These are phyloP conservation scores for Melampsora medusae DNA, from an alignment of 1,284 basidiomycete genomes.

Conservation along the genomic window DNA sequence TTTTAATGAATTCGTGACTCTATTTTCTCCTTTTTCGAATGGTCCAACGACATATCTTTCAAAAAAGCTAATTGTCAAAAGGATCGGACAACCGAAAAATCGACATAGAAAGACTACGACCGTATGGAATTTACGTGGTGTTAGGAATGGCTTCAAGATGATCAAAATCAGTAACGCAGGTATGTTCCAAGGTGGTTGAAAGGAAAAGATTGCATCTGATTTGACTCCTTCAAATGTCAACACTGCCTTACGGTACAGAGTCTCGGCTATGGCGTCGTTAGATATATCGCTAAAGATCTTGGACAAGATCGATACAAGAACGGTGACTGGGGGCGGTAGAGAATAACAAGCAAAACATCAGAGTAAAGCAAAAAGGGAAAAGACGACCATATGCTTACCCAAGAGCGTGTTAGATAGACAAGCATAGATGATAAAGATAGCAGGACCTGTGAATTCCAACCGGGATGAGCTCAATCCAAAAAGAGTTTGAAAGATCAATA, in stretches of 20 bases:
- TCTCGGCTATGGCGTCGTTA: conserved; percentile 44
- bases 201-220: conserved; percentile 41
- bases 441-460: conserved; percentile 11
- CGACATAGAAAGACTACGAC: conserved; percentile 37
- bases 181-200: conserved; percentile 42
- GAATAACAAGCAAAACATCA: background rate
- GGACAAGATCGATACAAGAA: conserved; percentile 41
- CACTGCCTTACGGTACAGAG: conserved; percentile 41
- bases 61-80: conserved; percentile 40
- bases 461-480: too few species aligned
- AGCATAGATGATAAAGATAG: conserved; percentile 44
- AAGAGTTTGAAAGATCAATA: too few species aligned
- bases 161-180: conserved; percentile 42
- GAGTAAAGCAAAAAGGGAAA: background rate
- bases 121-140: conserved; percentile 41
- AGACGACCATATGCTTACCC: conserved; percentile 5
- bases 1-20: conserved; percentile 31
- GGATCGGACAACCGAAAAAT: conserved; percentile 39
- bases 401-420: conserved; percentile 44
- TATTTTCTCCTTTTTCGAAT: conserved; percentile 36
- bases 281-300: conserved; percentile 44
- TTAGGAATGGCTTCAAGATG: conserved; percentile 35
- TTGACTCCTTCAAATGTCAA: conserved; percentile 43
- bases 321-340: conserved; percentile 35
- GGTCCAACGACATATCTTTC: conserved; percentile 35